Evolutionary conservation across 345 rosid genomes (phyloP), one percentile per base, ranked within the genome.

Genomic region (Arabis alpina): DNA sequence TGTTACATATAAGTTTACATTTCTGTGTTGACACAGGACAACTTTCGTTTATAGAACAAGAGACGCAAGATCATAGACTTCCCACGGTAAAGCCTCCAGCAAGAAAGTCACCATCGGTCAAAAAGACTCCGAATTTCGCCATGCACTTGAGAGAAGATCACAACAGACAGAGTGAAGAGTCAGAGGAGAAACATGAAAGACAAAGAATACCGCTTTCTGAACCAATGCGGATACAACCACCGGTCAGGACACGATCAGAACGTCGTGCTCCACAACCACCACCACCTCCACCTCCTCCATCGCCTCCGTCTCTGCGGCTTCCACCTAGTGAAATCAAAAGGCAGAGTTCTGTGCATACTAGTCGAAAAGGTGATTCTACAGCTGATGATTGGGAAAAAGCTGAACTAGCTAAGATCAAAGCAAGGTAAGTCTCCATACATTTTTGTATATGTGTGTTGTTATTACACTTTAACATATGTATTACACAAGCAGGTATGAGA

Each of bases 361-460:
- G 14, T 68, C 79, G 71, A 19, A 42, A 51, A 37, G 60, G 64
- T 50, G 76, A 70, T 25, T 40, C 72, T n/a, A 36, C 71, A 32
- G 96, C 90, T 64, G 86, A 84, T 60, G 77, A 69, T 40, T 90
- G 97, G 98, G 87, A 84, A 76, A 83, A 60, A 52, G 71, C 80
- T 45, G 80, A 90, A 75, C 52, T 80, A 64, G 85, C 80, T 39
- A 86, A 83, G 82, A 84, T 90, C 74, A 79, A 79, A 66, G 82
- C 75, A 75, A 70, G 76, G 98, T 85, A 82, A 50, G 39, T 68
- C 69, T 68, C 64, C 16, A 6, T 24, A 3, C 42, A 61, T 19
- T 19, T 19, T 19, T 19, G 23, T 19, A 19, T 19, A 19, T 19
- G 23, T 19, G 23, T 19, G 23, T 19, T 19, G 23, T 19, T 19